phyloP scores from a whole-genome alignment of 306 rosid genomes.

The Casuarina glauca region DNA sequence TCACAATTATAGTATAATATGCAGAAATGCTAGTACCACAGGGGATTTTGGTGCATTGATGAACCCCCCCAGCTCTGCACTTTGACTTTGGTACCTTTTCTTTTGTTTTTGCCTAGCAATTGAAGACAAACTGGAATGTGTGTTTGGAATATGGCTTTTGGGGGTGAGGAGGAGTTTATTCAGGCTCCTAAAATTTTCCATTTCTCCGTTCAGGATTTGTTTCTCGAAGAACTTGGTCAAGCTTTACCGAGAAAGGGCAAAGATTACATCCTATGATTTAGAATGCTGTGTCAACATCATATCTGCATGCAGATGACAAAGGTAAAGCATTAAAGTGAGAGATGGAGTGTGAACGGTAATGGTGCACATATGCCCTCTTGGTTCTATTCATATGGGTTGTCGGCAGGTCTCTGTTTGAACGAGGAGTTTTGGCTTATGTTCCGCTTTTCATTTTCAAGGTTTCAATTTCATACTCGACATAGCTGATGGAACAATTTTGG shows the following conservation, averaged over 20 bases:
- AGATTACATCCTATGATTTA: no score
- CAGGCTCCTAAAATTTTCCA: no score
- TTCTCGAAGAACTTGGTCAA: no score
- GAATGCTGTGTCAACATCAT: neutral
- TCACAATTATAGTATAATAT: neutral
- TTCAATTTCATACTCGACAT: neutral
- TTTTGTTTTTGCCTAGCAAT: no score
- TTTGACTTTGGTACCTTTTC: neutral
- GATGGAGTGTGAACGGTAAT: neutral
- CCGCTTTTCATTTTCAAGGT: neutral
- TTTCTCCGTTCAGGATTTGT: no score
- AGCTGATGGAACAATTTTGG: neutral
- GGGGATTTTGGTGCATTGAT: neutral
- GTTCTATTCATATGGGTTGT: neutral
- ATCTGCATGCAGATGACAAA: neutral
- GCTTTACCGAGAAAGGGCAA: no score
- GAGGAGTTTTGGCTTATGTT: neutral
- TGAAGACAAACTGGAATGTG: no score
- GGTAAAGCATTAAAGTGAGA: neutral
- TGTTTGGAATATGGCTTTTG: no score
- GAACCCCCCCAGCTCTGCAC: neutral
- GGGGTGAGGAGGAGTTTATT: no score
- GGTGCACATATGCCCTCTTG: neutral
- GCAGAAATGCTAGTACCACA: neutral
- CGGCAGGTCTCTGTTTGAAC: neutral